Percentiles rank a stretch among this genome's conserved stretches.
Evolutionary conservation across 1,284 basidiomycete genomes (phyloP).

Genomic region (Cutaneotrichosporon daszewskae): DNA sequence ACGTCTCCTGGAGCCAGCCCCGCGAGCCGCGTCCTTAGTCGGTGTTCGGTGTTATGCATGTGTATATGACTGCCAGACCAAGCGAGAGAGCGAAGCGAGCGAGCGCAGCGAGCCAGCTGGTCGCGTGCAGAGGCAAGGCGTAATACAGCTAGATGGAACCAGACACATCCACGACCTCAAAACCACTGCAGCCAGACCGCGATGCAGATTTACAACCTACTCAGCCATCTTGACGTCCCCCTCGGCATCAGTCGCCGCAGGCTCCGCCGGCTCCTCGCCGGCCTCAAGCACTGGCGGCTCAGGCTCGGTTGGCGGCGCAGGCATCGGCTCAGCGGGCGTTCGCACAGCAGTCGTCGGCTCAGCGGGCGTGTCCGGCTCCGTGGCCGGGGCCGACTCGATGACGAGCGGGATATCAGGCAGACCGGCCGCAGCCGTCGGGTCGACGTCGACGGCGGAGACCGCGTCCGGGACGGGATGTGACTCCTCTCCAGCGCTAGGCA

Average conservation of each 20-base stretch:
- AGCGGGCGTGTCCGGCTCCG: background rate
- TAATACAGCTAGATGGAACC: too few relatives aligned
- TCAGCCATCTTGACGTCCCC: background rate
- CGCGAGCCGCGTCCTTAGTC: slow-evolving; percentile 11
- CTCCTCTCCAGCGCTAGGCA: background rate
- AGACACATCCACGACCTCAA: background rate
- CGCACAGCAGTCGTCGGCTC: background rate
- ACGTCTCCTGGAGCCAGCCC: slow-evolving; percentile 35
- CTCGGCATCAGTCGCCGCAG: background rate
- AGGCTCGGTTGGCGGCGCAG: background rate
- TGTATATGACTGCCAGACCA: background rate
- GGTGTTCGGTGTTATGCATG: background rate
- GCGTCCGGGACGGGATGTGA: background rate
- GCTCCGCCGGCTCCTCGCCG: background rate
- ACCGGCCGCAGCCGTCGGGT: background rate
- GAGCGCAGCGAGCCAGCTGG: too few relatives aligned
- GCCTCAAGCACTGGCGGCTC: background rate
- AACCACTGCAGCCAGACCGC: background rate
- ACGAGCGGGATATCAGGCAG: background rate
- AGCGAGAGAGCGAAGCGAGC: too few relatives aligned
- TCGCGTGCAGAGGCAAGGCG: too few relatives aligned
- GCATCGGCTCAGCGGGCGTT: background rate
- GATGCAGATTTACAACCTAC: background rate
- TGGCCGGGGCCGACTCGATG: background rate
- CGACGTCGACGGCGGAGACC: background rate